A percentile compares a stretch with the other conserved stretches of the same genome.
These are phyloP conservation scores for Neofusicoccum kwambonambiense DNA, from an alignment of 2,329 filamentous ascomycete species.

Conservation along the genomic window DNA sequence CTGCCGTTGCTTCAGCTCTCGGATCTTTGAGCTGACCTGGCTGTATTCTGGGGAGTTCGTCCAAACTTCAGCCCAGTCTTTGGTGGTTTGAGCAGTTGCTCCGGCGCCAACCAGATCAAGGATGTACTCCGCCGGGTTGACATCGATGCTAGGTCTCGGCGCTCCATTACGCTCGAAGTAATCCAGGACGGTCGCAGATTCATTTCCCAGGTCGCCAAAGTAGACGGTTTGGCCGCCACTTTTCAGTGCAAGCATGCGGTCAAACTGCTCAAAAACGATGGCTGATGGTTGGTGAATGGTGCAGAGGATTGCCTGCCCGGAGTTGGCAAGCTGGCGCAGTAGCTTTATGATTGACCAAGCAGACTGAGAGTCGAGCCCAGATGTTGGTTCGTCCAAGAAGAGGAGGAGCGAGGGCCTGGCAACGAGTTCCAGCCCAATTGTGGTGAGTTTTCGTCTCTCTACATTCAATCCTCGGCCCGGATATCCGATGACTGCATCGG, in stretches of 20 bases:
- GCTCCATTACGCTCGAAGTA: conserved; percentile 66
- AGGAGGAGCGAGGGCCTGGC: conserved; percentile 64
- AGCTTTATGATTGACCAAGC: conserved; percentile 64
- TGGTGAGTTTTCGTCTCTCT: conserved; percentile 68
- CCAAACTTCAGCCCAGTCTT: conserved; percentile 45
- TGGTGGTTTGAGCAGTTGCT: conserved; percentile 42
- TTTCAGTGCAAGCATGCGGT: conserved; percentile 45
- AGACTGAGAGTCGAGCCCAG: conserved; percentile 32
- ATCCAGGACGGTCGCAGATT: conserved; percentile 40
- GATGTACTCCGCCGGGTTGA: conserved; percentile 65
- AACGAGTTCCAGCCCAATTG: conserved; percentile 70
- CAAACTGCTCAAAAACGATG: conserved; percentile 47
- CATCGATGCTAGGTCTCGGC: conserved; percentile 56
- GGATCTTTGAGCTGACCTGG: conserved; percentile 38
- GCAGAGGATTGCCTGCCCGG: conserved; percentile 46
- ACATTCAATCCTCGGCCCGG: conserved; percentile 64
- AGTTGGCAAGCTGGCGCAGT: conserved; percentile 63
- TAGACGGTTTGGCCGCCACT: conserved; percentile 38
- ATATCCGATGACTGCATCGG: conserved; percentile 63
- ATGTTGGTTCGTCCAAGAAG: conserved; percentile 60
- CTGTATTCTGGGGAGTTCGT: conserved; percentile 25
- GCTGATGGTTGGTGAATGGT: conserved; percentile 49
- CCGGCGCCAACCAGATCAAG: conserved; percentile 52
- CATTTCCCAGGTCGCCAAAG: conserved; percentile 47
- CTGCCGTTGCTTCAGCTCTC: conserved; percentile 36